Conservation (phyloP, 345 rosid species). For the Lenwebbia sp. region DNA sequence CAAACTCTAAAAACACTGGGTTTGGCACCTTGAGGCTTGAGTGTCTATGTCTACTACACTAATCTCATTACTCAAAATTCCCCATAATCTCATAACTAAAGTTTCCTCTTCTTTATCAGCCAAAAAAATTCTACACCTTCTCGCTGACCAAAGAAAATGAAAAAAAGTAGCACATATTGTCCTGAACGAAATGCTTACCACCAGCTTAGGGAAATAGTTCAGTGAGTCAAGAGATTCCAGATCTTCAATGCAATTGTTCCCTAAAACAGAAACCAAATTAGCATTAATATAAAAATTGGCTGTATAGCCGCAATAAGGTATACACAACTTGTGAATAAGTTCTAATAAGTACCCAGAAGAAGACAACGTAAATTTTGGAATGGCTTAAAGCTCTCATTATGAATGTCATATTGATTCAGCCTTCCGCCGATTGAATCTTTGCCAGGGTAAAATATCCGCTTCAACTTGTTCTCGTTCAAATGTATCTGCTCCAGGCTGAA, state of each 20-base stretch:
- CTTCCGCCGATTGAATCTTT: not conserved
- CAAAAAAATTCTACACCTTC: not conserved
- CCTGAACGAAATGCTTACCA: conserved; percentile 32
- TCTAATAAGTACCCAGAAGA: conserved; percentile 50
- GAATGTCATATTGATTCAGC: not conserved
- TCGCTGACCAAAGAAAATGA: not conserved
- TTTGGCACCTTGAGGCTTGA: not conserved
- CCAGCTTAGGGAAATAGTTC: conserved; percentile 59
- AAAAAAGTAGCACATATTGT: not conserved
- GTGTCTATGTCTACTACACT: not conserved
- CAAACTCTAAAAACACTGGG: not conserved
- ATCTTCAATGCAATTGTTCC: conserved; percentile 57
- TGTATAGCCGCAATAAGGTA: not conserved
- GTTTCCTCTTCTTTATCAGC: not conserved
- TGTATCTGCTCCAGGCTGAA: conserved; percentile 84
- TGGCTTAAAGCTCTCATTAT: conserved; percentile 22
- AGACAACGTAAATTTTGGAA: conserved; percentile 72
- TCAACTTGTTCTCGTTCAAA: conserved; percentile 72
- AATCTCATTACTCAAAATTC: not conserved
- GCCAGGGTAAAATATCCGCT: conserved; percentile 39
- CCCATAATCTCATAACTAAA: not conserved
- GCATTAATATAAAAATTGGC: not conserved
- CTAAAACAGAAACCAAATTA: conserved; percentile 24
- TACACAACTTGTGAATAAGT: not conserved
- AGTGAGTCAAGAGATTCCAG: conserved; percentile 53